These are phyloP conservation scores for Chlorella variabilis DNA, from an alignment of 163 green algal genomes.

Conservation along the genomic window DNA sequence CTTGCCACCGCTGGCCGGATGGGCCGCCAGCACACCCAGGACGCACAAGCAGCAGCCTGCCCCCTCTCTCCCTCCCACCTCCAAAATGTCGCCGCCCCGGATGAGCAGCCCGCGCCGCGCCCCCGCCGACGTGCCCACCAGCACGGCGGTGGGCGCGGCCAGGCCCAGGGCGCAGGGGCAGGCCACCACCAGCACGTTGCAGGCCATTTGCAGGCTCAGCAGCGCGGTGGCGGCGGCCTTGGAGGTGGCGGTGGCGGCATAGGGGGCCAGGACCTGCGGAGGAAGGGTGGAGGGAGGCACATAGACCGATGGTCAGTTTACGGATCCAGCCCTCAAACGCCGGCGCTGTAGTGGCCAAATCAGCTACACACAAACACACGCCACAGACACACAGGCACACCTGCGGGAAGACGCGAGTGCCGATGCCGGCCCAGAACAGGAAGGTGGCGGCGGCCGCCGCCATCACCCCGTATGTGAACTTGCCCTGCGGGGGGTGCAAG, in stretches of 20 bases:
- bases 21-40: too few species aligned
- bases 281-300: background rate
- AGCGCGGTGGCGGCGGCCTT: slow-evolving; percentile 57
- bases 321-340: background rate
- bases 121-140: slow-evolving; percentile 75
- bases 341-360: background rate
- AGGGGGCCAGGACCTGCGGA: slow-evolving; percentile 39
- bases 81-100: slow-evolving; percentile 33
- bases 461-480: slow-evolving; percentile 94
- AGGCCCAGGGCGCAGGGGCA: slow-evolving; percentile 95
- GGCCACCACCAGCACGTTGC: slow-evolving; percentile 94
- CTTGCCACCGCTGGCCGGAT: too few species aligned
- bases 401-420: slow-evolving; percentile 82
- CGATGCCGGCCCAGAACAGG: slow-evolving; percentile 82
- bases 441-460: slow-evolving; percentile 83
- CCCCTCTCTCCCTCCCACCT: too few species aligned
- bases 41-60: too few species aligned
- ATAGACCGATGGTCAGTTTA: too few species aligned
- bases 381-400: slow-evolving; percentile 12
- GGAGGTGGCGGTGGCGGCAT: slow-evolving; percentile 32
- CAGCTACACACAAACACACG: background rate
- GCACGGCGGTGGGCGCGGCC: slow-evolving; percentile 90
- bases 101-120: slow-evolving; percentile 86
- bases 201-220: slow-evolving; percentile 88
- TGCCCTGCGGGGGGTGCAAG: slow-evolving; percentile 49